Evolutionary conservation across 441 rosid species (phyloP).

Genomic region (Sinapis alba): DNA sequence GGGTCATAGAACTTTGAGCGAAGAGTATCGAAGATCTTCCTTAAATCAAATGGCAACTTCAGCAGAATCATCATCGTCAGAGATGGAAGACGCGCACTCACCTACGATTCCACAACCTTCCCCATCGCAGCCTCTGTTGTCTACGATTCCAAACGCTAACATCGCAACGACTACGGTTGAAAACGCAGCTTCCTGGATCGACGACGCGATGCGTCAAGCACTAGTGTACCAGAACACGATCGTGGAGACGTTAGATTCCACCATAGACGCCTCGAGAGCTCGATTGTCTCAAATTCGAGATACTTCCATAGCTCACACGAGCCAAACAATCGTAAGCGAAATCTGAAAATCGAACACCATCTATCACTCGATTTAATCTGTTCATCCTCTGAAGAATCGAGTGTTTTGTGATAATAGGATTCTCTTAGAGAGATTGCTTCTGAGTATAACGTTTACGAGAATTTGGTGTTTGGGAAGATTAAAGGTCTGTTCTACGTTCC

Average conservation of each 20-base stretch:
- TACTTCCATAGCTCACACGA: constrained; percentile 71
- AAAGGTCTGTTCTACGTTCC: constrained; percentile 54
- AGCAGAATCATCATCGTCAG: constrained; percentile 54
- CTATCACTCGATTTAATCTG: not conserved
- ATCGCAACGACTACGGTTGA: constrained; percentile 51
- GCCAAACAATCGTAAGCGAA: constrained; percentile 62
- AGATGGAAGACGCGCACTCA: constrained; percentile 25
- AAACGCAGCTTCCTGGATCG: constrained; percentile 67
- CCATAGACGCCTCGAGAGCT: constrained; percentile 56
- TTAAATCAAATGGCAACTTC: constrained; percentile 52
- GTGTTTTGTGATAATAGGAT: constrained; percentile 46
- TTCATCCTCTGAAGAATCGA: constrained; percentile 1
- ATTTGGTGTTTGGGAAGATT: constrained; percentile 55
- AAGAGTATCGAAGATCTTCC: constrained; percentile 1
- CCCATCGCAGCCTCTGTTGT: not conserved
- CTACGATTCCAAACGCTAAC: constrained; percentile 16
- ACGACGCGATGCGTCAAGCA: constrained; percentile 61
- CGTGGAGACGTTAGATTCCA: constrained; percentile 49
- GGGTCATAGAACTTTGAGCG: constrained; percentile 23
- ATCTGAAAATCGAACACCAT: not conserved
- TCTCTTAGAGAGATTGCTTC: constrained; percentile 57
- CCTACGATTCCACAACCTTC: constrained; percentile 16
- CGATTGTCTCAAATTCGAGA: constrained; percentile 67
- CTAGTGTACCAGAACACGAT: constrained; percentile 54
- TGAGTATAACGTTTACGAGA: constrained; percentile 60